Evolutionary conservation across 495 filamentous ascomycete species (phyloP).

Genomic region (Neurospora discreta): DNA sequence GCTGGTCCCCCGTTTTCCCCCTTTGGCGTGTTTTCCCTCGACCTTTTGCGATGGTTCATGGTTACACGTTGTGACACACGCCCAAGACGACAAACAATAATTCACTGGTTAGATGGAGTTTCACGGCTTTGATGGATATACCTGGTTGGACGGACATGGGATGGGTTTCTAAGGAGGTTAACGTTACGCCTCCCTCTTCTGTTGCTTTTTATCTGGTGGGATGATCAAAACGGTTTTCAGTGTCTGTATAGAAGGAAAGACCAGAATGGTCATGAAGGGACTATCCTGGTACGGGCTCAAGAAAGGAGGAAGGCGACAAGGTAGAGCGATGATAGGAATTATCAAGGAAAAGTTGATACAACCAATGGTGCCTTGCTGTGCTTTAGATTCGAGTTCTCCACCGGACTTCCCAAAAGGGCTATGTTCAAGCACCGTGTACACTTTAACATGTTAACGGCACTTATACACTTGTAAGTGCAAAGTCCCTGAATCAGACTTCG

Average conservation of each 20-base stretch:
- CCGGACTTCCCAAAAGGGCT: neutral
- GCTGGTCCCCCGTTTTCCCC: neutral
- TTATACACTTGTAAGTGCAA: neutral
- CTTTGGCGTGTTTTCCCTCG: slow-evolving; percentile 1
- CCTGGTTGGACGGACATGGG: neutral
- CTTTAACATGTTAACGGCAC: neutral
- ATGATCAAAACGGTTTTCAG: neutral
- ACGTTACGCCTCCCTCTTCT: neutral
- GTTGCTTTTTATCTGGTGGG: neutral
- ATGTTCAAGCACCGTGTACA: neutral
- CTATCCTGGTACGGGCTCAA: neutral
- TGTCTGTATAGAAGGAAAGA: neutral
- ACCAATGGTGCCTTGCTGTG: neutral
- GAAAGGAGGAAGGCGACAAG: neutral
- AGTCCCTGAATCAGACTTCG: neutral
- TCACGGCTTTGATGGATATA: neutral
- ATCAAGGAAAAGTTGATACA: neutral
- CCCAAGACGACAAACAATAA: neutral
- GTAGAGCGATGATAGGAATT: neutral
- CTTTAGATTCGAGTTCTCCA: neutral
- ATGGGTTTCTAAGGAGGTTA: neutral
- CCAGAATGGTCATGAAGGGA: neutral
- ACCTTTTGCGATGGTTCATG: neutral
- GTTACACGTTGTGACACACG: neutral
- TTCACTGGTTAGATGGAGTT: neutral